Conservation (phyloP, 768 basidiomycete species). For the Hortiboletus campestris region DNA sequence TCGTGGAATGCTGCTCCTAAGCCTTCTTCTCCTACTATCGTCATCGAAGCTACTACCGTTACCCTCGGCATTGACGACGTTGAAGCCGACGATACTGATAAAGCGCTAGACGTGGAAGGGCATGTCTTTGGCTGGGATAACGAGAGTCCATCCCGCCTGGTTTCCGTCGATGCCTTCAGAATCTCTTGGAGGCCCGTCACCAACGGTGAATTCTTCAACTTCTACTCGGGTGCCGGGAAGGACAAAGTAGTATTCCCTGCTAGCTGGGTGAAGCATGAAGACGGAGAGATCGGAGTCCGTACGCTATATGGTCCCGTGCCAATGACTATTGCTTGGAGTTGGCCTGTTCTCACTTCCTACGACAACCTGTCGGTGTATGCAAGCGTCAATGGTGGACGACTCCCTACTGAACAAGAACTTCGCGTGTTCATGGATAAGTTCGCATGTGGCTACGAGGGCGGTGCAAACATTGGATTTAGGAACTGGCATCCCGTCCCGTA, state of each 20-base stretch:
- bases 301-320: conserved; percentile 85
- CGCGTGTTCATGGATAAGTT: conserved; percentile 75
- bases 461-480: conserved; percentile 81
- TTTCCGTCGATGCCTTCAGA: conserved; percentile 65
- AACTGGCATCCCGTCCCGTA: conserved; percentile 95
- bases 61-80: conserved; percentile 79
- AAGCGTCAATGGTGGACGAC: conserved; percentile 82
- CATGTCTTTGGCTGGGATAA: conserved; percentile 96
- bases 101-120: conserved; percentile 38
- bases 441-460: conserved; percentile 70
- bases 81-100: conserved; percentile 61
- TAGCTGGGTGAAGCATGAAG: conserved; percentile 21
- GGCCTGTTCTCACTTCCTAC: conserved; percentile 85
- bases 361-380: conserved; percentile 79
- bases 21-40: conserved; percentile 45
- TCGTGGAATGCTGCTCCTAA: conserved; percentile 46
- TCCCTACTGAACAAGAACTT: conserved; percentile 90
- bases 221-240: conserved; percentile 48
- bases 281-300: conserved; percentile 52
- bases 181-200: conserved; percentile 86
- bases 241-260: conserved; percentile 37
- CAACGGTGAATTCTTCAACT: conserved; percentile 81
- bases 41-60: conserved; percentile 58
- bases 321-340: conserved; percentile 72
- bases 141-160: conserved; percentile 68